These are phyloP conservation scores for Aspergillus nidulans DNA, from an alignment of 495 filamentous ascomycete genomes.

Conservation along the genomic window DNA sequence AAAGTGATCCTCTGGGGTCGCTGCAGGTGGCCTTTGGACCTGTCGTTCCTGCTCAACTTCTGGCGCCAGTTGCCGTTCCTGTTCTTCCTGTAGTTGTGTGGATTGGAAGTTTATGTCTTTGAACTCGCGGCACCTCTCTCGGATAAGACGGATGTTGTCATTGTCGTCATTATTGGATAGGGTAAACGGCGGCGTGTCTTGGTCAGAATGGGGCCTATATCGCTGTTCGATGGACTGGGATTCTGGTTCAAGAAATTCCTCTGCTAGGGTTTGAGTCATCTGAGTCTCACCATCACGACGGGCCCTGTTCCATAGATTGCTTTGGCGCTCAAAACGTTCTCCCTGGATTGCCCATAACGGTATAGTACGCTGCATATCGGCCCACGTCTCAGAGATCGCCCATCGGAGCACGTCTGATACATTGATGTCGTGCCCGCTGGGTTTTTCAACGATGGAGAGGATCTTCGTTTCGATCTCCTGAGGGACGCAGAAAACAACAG, in stretches of 20 bases:
- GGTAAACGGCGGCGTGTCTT: background rate
- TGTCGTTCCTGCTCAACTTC: conserved; percentile 59
- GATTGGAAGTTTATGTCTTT: conserved; percentile 25
- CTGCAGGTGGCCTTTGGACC: conserved; percentile 41
- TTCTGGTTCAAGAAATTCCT: conserved; percentile 46
- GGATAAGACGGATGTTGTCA: conserved; percentile 20
- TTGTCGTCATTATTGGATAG: background rate
- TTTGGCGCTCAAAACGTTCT: conserved; percentile 33
- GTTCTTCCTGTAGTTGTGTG: conserved; percentile 58
- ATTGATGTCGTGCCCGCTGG: conserved; percentile 13
- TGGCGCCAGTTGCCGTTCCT: conserved; percentile 63
- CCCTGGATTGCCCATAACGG: conserved; percentile 62
- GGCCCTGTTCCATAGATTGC: conserved; percentile 18
- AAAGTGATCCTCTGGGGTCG: conserved; percentile 32
- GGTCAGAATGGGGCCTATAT: conserved; percentile 24
- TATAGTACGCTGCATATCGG: conserved; percentile 42
- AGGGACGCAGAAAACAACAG: conserved; percentile 54
- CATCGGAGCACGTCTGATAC: conserved; percentile 54
- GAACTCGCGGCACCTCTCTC: conserved; percentile 42
- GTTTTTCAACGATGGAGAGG: conserved; percentile 34
- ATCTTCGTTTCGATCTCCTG: conserved; percentile 43
- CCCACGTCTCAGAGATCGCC: conserved; percentile 55
- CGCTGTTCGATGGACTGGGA: conserved; percentile 40
- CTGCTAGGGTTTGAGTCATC: conserved; percentile 24
- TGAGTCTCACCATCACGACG: background rate